Evolutionary conservation across 2,329 filamentous ascomycete genomes (phyloP).

Genomic region (Dactylellina haptotyla): DNA sequence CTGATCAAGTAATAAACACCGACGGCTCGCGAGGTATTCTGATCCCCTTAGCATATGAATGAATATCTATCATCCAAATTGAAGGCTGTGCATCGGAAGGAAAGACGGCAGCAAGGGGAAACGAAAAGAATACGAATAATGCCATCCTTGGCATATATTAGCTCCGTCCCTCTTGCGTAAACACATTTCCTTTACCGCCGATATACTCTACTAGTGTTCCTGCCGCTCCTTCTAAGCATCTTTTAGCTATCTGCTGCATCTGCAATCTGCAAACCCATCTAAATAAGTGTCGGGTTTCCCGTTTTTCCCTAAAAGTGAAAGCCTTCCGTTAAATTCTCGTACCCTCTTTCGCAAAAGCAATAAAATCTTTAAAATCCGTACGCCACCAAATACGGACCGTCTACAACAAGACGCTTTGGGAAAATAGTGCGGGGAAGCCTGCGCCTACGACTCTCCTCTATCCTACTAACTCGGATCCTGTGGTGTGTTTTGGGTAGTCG

Average conservation of each 20-base stretch:
- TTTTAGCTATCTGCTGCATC: no score
- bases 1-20: slow-evolving; percentile 2
- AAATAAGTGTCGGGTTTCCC: no score
- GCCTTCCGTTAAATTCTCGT: slow-evolving; percentile 45
- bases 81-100: slow-evolving; percentile 1
- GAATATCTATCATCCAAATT: no score
- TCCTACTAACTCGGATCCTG: slow-evolving; percentile 16
- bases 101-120: not conserved
- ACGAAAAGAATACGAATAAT: not conserved
- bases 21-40: not conserved
- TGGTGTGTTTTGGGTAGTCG: not conserved
- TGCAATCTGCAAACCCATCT: no score
- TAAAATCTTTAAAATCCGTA: not conserved
- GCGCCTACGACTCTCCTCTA: not conserved
- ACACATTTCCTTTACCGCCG: no score
- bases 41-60: no score
- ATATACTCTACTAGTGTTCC: no score
- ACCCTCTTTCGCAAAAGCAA: not conserved
- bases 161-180: no score
- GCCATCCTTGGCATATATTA: no score
- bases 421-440: slow-evolving; percentile 39
- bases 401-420: slow-evolving; percentile 50
- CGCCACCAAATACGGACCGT: slow-evolving; percentile 13
- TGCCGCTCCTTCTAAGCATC: no score
- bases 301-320: not conserved